Base-by-base conservation (phyloP, 2,329 filamentous ascomycete species). In the Eutypa lata region DNA sequence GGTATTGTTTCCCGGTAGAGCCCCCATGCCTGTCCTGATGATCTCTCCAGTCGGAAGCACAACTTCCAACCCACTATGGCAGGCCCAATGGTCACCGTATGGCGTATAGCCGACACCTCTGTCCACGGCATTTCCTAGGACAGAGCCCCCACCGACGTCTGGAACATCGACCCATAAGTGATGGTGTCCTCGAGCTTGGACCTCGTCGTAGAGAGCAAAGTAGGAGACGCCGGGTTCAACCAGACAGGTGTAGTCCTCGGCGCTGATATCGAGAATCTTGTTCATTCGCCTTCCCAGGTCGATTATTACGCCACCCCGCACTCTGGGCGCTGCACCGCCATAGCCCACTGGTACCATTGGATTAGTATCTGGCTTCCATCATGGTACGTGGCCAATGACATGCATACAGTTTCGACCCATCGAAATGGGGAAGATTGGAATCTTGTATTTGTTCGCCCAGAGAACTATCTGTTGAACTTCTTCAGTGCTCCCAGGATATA, bases 151-250 rank as follows among this genome's bases (percentile, higher is more conserved):
- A 13, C 74, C 72, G 7, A 77, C 64, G 57, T 72, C 71, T 5
- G 71, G 72, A 1, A 67, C 62, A 43, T 76, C 75, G 16, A 77
- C 64, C 75, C 75, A 78, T 35, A 77, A 61, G 16, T 69, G 62
- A 21, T 74, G 65, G 11, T 71, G 63, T 7, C 68, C 60, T 35
- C 70, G 78, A 60, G 21, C 70, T 69, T 48, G 71, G 64, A 59
- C 70, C 64, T 54, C 71, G 65, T 81, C 71, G 54, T 82, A 72
- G 7, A 83, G 66, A 26, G 73, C 72, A 51, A 76, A 74, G 59
- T 76, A 83, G 0, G 79, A 77, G 0, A 83, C 80, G 1, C 81
- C 80, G 0, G 81, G 81, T 60, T 83, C 80, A 4, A 84, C 71
- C 0, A 83, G 65, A 42, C 72, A 76, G 51, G 71, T 79, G 19